Base-by-base conservation (phyloP, 2,329 filamentous ascomycete species). In the Byssoonygena ceratinophila region DNA sequence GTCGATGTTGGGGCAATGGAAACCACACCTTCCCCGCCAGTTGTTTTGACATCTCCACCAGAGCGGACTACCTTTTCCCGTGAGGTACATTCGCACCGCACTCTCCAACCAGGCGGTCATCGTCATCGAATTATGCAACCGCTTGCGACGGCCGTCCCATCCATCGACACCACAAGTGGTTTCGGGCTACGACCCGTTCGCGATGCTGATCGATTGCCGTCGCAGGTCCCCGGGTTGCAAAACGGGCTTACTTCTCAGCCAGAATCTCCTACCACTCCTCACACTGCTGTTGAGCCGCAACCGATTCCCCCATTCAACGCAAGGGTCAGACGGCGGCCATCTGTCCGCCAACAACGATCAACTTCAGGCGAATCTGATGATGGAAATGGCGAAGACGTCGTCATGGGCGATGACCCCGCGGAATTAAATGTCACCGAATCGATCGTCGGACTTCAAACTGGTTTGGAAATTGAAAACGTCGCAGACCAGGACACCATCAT, bases 271-370 rank as follows among this genome's bases (percentile, higher is more conserved):
- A 92, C 87, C 5, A 94, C 89, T 0, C 89, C 89, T 12, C 76
- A 85, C 41, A 84, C 84, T 44, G 81, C 84, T 1, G 74, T 82
- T 23, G 82, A 70, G 51, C 71, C 75, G 46, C 84, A 70, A 65
- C 77, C 55, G 67, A 74, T 62, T 75, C 54, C 79, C 72, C 55
- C 76, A 75, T 18, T 79, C 76, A 43, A 75, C 71, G 58, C 71
- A 76, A 76, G 82, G 54, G 37, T 79, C 16, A 77, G 84, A 48
- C 78, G 87, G 61, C 80, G 90, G 32, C 88, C 89, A 31, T 89
- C 88, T 0, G 92, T 96, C 60, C 82, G 88, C 54, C 91, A 96
- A 63, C 89, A 95, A 63, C 81, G 85, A 57, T 96, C 91, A 16
- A 78, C 78, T 46, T 92, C 86, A n/a, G 86, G 82, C 4, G 91